Evolutionary conservation across 495 filamentous ascomycete genomes (phyloP).

Genomic region (Aspergillus egyptiacus): DNA sequence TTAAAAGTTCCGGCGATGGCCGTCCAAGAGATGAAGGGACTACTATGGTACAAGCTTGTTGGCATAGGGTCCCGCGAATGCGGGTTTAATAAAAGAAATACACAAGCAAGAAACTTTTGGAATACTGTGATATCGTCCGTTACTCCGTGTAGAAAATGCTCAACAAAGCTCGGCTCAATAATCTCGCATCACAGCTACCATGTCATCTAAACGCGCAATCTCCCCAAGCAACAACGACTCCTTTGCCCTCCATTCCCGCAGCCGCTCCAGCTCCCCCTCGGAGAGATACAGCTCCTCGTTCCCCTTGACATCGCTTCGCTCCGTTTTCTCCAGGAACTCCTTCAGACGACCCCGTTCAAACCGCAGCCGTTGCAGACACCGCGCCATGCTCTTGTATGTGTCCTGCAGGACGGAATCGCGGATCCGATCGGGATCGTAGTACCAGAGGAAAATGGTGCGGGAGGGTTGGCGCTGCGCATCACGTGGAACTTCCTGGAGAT

Average conservation of each 20-base stretch:
- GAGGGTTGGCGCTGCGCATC: constrained; percentile 71
- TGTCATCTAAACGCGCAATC: constrained; percentile 71
- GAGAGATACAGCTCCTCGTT: constrained; percentile 71
- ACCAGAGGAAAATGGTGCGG: constrained; percentile 85
- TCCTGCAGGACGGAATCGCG: constrained; percentile 61
- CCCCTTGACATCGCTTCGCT: constrained; percentile 75
- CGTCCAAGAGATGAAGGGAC: no score
- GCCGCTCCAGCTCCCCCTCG: constrained; percentile 56
- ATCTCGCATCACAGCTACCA: constrained; percentile 77
- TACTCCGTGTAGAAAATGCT: not conserved
- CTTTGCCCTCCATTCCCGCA: constrained; percentile 60
- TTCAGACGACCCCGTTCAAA: constrained; percentile 62
- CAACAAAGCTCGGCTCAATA: constrained; percentile 53
- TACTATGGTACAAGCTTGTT: no score
- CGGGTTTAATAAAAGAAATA: no score
- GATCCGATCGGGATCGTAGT: constrained; percentile 69
- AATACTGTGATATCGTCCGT: constrained; percentile 10
- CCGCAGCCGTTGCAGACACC: constrained; percentile 67
- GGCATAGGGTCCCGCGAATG: no score
- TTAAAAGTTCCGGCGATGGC: not conserved
- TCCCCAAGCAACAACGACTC: constrained; percentile 75
- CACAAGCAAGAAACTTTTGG: not conserved
- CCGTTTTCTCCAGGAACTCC: constrained; percentile 66
- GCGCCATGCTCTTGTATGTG: constrained; percentile 84
- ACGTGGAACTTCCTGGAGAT: constrained; percentile 86